A percentile compares a stretch with the other conserved stretches of the same genome.
phyloP scores from a whole-genome alignment of 352 stramenopile species.

The Pythium rhizo-oryzae region DNA sequence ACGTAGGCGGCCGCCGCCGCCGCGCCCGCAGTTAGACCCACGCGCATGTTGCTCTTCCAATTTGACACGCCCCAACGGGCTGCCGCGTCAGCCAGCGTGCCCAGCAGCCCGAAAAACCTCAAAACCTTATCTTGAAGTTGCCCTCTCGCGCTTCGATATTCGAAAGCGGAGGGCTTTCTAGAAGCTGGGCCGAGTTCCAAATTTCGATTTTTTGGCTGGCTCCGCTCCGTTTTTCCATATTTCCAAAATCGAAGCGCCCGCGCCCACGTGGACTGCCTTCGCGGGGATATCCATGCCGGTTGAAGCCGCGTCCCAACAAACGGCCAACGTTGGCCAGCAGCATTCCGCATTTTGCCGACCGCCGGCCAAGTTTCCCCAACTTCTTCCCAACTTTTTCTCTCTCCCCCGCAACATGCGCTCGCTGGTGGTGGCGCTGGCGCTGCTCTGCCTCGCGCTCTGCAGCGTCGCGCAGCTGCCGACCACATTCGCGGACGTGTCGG shows the following conservation, averaged over 20 bases:
- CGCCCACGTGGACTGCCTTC: neutral
- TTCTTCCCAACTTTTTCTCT: neutral
- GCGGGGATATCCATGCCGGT: neutral
- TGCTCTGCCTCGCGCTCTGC: conserved; percentile 31
- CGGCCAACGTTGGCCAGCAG: neutral
- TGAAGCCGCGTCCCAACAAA: neutral
- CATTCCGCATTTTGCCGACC: conserved; percentile 28
- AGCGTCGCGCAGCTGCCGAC: conserved; percentile 27
- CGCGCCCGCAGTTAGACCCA: neutral
- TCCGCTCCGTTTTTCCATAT: conserved; percentile 7
- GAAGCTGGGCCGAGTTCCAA: conserved; percentile 25
- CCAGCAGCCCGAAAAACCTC: neutral
- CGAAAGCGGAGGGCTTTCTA: conserved; percentile 35
- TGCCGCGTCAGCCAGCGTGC: conserved; percentile 18
- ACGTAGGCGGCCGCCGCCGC: conserved; percentile 3
- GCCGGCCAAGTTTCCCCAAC: neutral
- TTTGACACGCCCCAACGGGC: conserved; percentile 4
- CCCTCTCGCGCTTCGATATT: conserved; percentile 13
- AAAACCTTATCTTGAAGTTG: conserved; percentile 42
- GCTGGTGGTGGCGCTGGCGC: conserved; percentile 24
- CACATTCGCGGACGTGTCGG: conserved; percentile 18
- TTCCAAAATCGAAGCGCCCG: conserved; percentile 8
- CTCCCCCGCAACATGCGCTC: conserved; percentile 14
- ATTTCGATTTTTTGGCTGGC: conserved; percentile 23
- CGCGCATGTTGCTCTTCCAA: conserved; percentile 4